A percentile compares a stretch with the other conserved stretches of the same genome.
Conservation (phyloP, 768 basidiomycete species). For the Candolleomyces aberdarensis region DNA sequence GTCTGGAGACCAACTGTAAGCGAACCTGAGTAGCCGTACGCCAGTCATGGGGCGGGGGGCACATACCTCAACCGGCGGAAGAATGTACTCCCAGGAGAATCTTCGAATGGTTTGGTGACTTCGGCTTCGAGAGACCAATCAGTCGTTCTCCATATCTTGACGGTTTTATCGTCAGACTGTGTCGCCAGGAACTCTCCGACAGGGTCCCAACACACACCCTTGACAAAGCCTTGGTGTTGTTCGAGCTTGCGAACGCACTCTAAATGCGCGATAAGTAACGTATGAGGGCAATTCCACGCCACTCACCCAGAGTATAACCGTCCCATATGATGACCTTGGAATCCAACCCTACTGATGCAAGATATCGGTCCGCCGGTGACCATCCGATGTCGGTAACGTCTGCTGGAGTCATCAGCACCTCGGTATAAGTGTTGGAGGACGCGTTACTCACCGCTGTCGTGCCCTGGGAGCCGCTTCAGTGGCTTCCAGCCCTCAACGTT, state of each 20-base stretch:
- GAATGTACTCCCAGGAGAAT: conserved; percentile 93
- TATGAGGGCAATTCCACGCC: background rate
- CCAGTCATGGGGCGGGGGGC: background rate
- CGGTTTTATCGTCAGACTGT: conserved; percentile 92
- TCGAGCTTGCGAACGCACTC: conserved; percentile 83
- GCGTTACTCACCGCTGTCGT: conserved; percentile 76
- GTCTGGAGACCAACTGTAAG: conserved; percentile 91
- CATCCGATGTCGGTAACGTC: conserved; percentile 96
- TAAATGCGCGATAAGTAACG: conserved; percentile 25
- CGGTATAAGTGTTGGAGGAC: background rate
- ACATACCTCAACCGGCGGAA: conserved; percentile 82
- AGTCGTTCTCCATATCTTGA: conserved; percentile 94
- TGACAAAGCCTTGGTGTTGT: conserved; percentile 93
- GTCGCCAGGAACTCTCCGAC: conserved; percentile 98
- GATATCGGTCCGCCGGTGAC: conserved; percentile 88
- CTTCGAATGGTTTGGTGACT: conserved; percentile 87
- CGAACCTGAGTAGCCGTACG: background rate
- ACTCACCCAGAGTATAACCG: conserved; percentile 81
- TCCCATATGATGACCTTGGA: conserved; percentile 93
- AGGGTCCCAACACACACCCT: conserved; percentile 98
- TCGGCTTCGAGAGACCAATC: conserved; percentile 88
- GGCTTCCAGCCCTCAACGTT: conserved; percentile 99
- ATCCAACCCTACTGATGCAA: conserved; percentile 93
- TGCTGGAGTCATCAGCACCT: conserved; percentile 24
- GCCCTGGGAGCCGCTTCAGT: conserved; percentile 85